phyloP scores from a whole-genome alignment of 441 rosid species.

The Oxalis stricta region DNA sequence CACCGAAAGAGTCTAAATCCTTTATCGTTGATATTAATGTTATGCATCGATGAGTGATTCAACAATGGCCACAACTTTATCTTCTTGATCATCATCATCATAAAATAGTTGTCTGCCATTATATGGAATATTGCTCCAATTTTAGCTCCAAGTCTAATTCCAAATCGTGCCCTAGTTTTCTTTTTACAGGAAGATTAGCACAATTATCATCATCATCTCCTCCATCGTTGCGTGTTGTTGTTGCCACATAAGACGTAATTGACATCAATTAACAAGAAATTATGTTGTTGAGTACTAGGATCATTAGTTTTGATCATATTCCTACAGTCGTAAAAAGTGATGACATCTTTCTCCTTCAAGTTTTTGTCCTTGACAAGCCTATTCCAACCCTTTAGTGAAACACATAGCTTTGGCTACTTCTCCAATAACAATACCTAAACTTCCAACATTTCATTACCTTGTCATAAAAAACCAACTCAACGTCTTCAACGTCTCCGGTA shows the following conservation, averaged over 20 bases:
- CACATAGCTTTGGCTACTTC: conserved; percentile 76
- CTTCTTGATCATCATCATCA: background rate
- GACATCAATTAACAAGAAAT: conserved; percentile 35
- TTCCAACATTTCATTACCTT: conserved; percentile 57
- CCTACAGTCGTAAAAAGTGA: conserved; percentile 32
- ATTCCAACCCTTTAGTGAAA: conserved; percentile 86
- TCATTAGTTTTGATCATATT: conserved; percentile 8
- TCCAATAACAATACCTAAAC: conserved; percentile 80
- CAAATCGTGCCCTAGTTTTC: no score
- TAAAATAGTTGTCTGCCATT: background rate
- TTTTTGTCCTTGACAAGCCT: conserved; percentile 51
- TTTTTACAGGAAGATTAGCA: background rate
- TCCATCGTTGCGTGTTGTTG: no score
- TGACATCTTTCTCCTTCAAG: conserved; percentile 31
- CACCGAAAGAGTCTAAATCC: conserved; percentile 65
- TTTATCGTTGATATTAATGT: conserved; percentile 9
- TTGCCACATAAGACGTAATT: no score
- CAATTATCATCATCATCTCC: no score
- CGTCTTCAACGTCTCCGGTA: conserved; percentile 24
- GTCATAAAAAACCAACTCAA: conserved; percentile 46
- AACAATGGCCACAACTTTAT: no score
- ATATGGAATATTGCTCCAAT: conserved; percentile 9
- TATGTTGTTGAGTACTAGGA: conserved; percentile 9
- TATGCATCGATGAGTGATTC: no score
- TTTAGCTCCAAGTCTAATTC: conserved; percentile 20